phyloP scores from a whole-genome alignment of 176 grass and related monocot species.

The Musa schizocarpa region DNA sequence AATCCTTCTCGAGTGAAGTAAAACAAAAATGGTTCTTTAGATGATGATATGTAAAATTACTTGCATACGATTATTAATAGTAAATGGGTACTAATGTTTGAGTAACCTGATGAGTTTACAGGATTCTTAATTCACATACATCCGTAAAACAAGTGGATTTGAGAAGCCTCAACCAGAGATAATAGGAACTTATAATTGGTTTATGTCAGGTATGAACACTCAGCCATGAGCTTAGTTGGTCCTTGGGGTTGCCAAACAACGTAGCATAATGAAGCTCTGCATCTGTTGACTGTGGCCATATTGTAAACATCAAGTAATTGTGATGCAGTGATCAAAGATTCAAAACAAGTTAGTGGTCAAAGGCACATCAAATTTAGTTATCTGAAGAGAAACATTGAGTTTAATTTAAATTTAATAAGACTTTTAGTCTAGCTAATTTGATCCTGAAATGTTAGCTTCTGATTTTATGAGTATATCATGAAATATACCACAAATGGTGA shows the following conservation, averaged over 20 bases:
- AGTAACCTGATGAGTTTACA: not conserved
- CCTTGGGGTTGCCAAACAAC: not conserved
- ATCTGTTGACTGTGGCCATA: not conserved
- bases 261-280: not conserved
- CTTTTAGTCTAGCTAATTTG: too few species aligned
- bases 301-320: not conserved
- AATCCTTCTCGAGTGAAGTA: too few species aligned
- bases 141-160: too few species aligned
- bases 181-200: too few species aligned
- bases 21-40: too few species aligned
- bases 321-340: not conserved
- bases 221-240: not conserved
- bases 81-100: not conserved
- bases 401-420: not conserved
- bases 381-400: not conserved
- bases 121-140: not conserved
- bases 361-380: not conserved
- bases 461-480: too few species aligned
- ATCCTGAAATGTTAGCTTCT: too few species aligned
- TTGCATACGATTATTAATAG: not conserved
- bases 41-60: too few species aligned
- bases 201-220: too few species aligned
- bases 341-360: not conserved
- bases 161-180: too few species aligned
- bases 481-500: too few species aligned